Conservation (phyloP, 305 asterid genomes). For the Fraxinus floribunda region DNA sequence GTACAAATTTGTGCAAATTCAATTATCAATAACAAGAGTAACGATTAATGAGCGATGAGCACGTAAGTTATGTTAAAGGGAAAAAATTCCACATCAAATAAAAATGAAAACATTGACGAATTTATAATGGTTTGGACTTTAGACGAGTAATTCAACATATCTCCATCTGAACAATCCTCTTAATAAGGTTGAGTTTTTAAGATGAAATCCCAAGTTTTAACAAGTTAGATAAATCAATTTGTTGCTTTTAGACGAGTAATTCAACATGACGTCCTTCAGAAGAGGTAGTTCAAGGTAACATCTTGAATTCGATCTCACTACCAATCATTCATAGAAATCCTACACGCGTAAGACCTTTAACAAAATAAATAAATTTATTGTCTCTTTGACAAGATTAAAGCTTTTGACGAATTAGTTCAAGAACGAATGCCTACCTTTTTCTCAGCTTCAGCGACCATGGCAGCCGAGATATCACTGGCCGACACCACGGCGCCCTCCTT, state of each 20-base stretch:
- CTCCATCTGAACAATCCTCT: too few species aligned
- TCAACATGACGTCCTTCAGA: too few species aligned
- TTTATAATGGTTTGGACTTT: too few species aligned
- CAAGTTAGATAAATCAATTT: background rate
- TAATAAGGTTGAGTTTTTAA: too few species aligned
- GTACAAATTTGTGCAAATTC: background rate
- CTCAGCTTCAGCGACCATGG: slow-evolving; percentile 95
- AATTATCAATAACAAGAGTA: background rate
- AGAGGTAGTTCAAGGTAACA: background rate
- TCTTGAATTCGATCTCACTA: background rate
- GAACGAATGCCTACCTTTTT: slow-evolving; percentile 42
- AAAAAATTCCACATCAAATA: too few species aligned
- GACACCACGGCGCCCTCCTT: slow-evolving; percentile 86
- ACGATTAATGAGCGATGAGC: background rate
- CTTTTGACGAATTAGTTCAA: background rate
- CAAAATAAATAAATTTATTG: background rate
- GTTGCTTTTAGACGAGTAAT: background rate
- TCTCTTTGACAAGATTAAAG: background rate
- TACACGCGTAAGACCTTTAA: background rate
- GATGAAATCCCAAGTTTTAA: too few species aligned
- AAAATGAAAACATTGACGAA: too few species aligned
- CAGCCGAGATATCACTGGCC: slow-evolving; percentile 90
- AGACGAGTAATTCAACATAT: too few species aligned
- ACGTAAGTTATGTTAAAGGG: background rate
- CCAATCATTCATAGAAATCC: background rate